phyloP scores from a whole-genome alignment of 257 asterid genomes.

The Handroanthus guayacan region DNA sequence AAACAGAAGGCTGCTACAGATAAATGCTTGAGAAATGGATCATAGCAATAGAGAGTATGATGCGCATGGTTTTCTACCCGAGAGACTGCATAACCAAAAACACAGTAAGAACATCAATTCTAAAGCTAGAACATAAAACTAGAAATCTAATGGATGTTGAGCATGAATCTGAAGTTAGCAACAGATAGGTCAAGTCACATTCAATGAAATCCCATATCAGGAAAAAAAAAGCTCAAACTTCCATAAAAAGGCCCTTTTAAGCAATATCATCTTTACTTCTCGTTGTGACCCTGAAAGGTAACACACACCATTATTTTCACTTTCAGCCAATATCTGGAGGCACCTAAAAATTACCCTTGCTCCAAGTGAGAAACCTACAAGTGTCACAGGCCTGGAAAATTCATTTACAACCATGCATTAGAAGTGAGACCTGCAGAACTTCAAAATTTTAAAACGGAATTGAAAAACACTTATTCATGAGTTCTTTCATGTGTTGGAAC shows the following conservation, averaged over 20 bases:
- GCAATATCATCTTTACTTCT: not conserved
- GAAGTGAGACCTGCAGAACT: conserved; percentile 15
- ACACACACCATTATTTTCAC: conserved; percentile 59
- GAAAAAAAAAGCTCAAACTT: conserved; percentile 3
- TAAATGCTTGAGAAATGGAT: no score
- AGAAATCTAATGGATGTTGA: no score
- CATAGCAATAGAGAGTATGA: no score
- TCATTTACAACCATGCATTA: conserved; percentile 32
- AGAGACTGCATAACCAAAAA: no score
- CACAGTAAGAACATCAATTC: no score
- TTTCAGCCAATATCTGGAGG: conserved; percentile 82
- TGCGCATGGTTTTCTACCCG: no score
- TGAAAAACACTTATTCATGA: conserved; percentile 6
- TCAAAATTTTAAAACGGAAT: conserved; percentile 21
- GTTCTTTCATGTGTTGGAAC: conserved; percentile 18
- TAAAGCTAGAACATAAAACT: no score
- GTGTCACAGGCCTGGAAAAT: conserved; percentile 94
- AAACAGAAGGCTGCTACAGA: no score
- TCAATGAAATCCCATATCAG: conserved; percentile 8
- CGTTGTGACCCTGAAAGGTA: conserved; percentile 16
- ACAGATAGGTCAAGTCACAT: conserved; percentile 1
- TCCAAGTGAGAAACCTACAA: conserved; percentile 95
- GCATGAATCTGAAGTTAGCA: not conserved
- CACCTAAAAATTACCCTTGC: conserved; percentile 93
- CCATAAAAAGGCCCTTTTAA: not conserved